Percentiles rank a stretch among this genome's conserved stretches.
phyloP scores from a whole-genome alignment of 768 basidiomycete species.

The Termitomyces bulborhizus region DNA sequence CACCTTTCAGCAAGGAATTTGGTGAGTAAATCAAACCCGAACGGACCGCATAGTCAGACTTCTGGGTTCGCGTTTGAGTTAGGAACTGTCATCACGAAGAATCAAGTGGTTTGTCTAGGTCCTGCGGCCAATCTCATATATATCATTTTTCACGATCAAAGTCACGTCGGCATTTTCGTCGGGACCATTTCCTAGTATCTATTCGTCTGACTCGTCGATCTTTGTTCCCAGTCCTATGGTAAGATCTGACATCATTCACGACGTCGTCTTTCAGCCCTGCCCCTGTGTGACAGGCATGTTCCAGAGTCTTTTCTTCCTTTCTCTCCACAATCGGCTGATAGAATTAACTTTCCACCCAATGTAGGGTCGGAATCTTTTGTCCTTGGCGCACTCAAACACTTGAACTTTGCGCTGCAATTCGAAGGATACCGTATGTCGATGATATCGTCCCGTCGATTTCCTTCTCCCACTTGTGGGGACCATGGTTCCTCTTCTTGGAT shows the following conservation, averaged over 20 bases:
- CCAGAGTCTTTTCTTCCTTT: slow-evolving; percentile 15
- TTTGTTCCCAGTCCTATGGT: too few relatives aligned
- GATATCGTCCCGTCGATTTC: slow-evolving; percentile 89
- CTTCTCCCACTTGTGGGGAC: slow-evolving; percentile 78
- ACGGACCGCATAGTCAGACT: too few relatives aligned
- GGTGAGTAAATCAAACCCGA: neutral
- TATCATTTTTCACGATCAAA: too few relatives aligned
- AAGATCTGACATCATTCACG: too few relatives aligned
- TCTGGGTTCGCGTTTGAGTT: too few relatives aligned
- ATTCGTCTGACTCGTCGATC: too few relatives aligned
- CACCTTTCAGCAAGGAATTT: neutral
- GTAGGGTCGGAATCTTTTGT: slow-evolving; percentile 70
- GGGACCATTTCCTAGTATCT: too few relatives aligned
- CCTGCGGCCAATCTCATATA: too few relatives aligned
- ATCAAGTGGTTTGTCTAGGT: too few relatives aligned
- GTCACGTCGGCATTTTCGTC: too few relatives aligned
- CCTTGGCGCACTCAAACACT: slow-evolving; percentile 47
- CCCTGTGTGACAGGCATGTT: slow-evolving; percentile 61
- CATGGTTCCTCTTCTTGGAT: slow-evolving; percentile 70
- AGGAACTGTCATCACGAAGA: too few relatives aligned
- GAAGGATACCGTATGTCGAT: slow-evolving; percentile 88
- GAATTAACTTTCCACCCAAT: neutral
- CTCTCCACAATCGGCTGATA: neutral
- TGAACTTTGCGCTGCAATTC: slow-evolving; percentile 74
- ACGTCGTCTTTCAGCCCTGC: too few relatives aligned